Percentiles rank a stretch among this genome's conserved stretches.
Evolutionary conservation across 169 alveolate genomes (phyloP).

Genomic region (Eimeria brunetti): DNA sequence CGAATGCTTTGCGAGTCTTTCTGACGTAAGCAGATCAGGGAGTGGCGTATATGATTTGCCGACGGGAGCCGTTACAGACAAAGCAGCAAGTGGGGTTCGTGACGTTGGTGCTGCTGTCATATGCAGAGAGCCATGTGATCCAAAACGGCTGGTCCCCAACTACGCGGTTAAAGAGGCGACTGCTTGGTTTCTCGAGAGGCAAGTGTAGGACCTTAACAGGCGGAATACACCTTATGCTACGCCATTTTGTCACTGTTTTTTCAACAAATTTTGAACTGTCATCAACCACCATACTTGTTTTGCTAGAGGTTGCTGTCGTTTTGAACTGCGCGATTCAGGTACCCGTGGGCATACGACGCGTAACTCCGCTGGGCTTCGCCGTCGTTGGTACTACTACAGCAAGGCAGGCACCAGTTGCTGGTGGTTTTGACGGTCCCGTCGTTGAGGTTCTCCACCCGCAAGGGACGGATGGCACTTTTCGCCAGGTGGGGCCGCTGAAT

Average conservation of each 20-base stretch:
- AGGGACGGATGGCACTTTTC: not conserved
- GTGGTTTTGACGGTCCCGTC: not conserved
- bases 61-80: not conserved
- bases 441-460: not conserved
- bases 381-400: not conserved
- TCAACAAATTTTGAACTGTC: not conserved
- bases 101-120: not conserved
- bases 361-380: conserved; percentile 26
- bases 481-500: not conserved
- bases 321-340: not conserved
- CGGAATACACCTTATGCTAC: not conserved
- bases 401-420: not conserved
- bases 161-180: conserved; percentile 90
- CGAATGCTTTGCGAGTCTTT: not conserved
- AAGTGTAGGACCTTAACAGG: conserved; percentile 3
- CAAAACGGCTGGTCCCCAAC: conserved; percentile 85
- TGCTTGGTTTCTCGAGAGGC: conserved; percentile 86
- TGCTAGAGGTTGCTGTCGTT: not conserved
- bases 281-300: not conserved
- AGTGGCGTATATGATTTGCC: not conserved
- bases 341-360: conserved; percentile 71
- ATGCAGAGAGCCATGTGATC: conserved; percentile 86
- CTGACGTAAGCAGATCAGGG: not conserved
- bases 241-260: not conserved
- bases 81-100: not conserved